Evolutionary conservation across 2,329 filamentous ascomycete species (phyloP), one percentile per base, ranked within the genome.

Genomic region (Aureobasidium sp.): DNA sequence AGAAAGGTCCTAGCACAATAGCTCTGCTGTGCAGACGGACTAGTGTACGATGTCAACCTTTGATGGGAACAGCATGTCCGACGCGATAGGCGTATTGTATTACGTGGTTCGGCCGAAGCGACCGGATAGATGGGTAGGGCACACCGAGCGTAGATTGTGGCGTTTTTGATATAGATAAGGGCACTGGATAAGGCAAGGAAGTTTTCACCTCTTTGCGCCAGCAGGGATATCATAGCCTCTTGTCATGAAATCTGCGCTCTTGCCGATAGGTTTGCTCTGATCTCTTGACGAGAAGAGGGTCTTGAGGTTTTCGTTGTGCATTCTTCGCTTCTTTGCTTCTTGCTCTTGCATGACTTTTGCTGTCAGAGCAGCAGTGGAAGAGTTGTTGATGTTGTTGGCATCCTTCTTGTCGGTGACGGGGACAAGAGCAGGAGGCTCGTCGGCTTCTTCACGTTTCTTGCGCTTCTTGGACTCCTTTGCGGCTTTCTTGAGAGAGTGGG

Each of bases 271-370:
- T 63, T 72, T 73, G 20, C 65, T 70, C 56, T 70, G 67, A 47
- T 75, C 73, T 22, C 71, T 71, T 12, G 72, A 73, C 2, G 73
- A 76, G 66, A 80, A 81, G 49, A 81, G 65, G 60, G 76, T 79
- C 63, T 75, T 76, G n/a, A 81, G 71, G 56, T 78, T 80, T 15
- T 78, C 74, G 64, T 78, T 80, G 3, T 82, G 85, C 67, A 91
- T 69, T 70, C 89, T 96, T 67, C 87, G 80, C 76, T 93, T 96
- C 67, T 91, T 91, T 69, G 88, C 86, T 56, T 93, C 89, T 72
- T 97, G 90, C 70, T 97, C 93, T 27, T 88, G 87, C 29, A 97
- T 74, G 0, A 99, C 92, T 68, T 87, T 91, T 0, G 89, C 89
- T 0, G 93, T 96, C 47, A 99, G 76, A 3, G 86, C 88, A 0